phyloP scores from a whole-genome alignment of 371 early-diverging fungal genomes.

The Rhizomucor pusillus region DNA sequence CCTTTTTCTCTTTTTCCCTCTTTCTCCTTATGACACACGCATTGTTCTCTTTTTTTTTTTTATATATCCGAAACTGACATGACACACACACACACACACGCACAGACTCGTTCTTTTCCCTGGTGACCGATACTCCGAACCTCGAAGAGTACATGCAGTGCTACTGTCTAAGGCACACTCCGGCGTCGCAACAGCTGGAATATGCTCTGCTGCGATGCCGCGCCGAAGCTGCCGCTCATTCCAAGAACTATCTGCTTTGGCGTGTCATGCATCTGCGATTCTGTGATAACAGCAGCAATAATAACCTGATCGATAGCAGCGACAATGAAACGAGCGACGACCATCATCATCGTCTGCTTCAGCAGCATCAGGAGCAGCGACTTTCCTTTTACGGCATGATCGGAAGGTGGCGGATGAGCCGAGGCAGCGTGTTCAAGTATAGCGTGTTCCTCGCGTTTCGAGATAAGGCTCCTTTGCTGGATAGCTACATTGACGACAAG shows the following conservation, averaged over 20 bases:
- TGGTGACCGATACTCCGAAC: constrained; percentile 2
- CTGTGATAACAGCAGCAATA: background rate
- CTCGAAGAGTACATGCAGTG: too few relatives aligned
- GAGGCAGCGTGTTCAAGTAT: background rate
- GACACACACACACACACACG: background rate
- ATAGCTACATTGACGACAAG: constrained; percentile 1
- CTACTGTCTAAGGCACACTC: too few relatives aligned
- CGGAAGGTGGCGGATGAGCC: constrained; percentile 4
- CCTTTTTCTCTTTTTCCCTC: too few relatives aligned
- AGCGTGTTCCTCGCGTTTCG: constrained; percentile 3
- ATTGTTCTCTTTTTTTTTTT: too few relatives aligned
- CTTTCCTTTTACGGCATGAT: constrained; percentile 5
- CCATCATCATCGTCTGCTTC: too few relatives aligned
- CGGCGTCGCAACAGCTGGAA: background rate
- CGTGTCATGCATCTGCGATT: background rate
- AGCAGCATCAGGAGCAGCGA: too few relatives aligned
- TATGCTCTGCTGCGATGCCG: constrained; percentile 8
- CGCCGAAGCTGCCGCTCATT: background rate
- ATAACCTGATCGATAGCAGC: background rate
- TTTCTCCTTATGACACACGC: too few relatives aligned
- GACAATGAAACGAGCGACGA: too few relatives aligned
- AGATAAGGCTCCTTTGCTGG: constrained; percentile 3
- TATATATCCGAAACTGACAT: too few relatives aligned
- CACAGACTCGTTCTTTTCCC: constrained; percentile 6
- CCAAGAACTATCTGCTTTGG: background rate